These are phyloP conservation scores for Rhizopogon vulgaris DNA, from an alignment of 768 basidiomycete genomes.

Conservation along the genomic window DNA sequence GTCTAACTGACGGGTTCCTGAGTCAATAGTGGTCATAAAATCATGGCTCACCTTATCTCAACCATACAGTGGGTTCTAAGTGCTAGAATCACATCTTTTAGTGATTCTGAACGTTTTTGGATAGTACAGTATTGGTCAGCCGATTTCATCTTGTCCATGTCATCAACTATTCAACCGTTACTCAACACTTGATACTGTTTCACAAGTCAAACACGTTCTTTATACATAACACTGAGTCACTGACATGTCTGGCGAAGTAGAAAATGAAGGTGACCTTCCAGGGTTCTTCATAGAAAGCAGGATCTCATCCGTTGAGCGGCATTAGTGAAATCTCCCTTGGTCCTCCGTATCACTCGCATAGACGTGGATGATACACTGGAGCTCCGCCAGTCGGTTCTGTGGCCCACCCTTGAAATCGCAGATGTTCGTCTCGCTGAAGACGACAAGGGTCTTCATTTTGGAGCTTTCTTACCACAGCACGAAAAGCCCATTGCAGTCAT, in stretches of 20 bases:
- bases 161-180: no score
- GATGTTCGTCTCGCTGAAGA: slow-evolving; percentile 51
- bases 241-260: neutral
- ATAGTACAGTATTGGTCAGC: no score
- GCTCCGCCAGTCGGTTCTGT: slow-evolving; percentile 53
- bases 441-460: slow-evolving; percentile 43
- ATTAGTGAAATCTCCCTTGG: neutral
- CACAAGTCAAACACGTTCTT: neutral
- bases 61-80: no score
- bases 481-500: slow-evolving; percentile 44
- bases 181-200: no score
- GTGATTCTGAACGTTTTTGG: neutral
- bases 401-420: slow-evolving; percentile 45
- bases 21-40: neutral
- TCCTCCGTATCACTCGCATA: slow-evolving; percentile 26
- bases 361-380: slow-evolving; percentile 37
- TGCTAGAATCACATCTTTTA: neutral
- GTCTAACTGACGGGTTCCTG: no score
- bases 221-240: neutral
- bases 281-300: neutral
- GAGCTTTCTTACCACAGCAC: slow-evolving; percentile 40
- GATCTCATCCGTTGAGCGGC: neutral
- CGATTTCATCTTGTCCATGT: no score
- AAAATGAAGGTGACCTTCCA: neutral
- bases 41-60: neutral